Conservation (phyloP, 352 stramenopile genomes). For the Phytophthora palmivora region DNA sequence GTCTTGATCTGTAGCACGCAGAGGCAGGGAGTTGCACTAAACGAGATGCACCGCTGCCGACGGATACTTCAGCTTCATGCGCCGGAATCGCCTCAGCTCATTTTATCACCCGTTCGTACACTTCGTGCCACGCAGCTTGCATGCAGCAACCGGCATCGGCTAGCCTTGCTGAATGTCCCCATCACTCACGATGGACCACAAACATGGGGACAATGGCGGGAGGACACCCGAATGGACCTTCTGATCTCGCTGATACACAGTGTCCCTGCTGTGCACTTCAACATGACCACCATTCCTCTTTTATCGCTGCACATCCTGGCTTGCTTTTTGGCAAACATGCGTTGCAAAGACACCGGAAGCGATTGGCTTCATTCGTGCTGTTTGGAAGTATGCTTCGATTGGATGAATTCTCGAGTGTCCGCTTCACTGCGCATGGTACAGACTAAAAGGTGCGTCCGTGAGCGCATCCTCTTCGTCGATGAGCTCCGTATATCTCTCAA, state of each 20-base stretch:
- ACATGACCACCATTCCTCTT: constrained; percentile 10
- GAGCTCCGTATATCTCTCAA: constrained; percentile 27
- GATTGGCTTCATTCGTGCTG: constrained; percentile 8
- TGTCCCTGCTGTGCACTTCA: constrained; percentile 27
- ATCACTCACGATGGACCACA: too few species aligned
- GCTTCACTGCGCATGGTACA: constrained; percentile 13
- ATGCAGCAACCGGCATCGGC: too few species aligned
- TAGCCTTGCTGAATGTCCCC: too few species aligned
- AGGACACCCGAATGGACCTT: too few species aligned
- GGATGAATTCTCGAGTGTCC: constrained; percentile 16
- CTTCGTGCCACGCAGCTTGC: too few species aligned
- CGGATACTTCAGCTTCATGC: constrained; percentile 9
- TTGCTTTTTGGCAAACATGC: neutral
- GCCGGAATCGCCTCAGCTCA: constrained; percentile 6
- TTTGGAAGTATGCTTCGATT: constrained; percentile 23
- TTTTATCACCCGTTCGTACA: too few species aligned
- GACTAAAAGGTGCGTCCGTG: constrained; percentile 14
- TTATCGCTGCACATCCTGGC: constrained; percentile 7
- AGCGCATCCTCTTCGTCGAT: constrained; percentile 15
- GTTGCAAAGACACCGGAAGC: constrained; percentile 11
- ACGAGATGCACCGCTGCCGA: neutral
- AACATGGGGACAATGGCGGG: too few species aligned
- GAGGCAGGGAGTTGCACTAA: constrained; percentile 6
- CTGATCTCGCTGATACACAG: neutral
- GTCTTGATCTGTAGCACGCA: constrained; percentile 7